Evolutionary conservation across 352 stramenopile genomes (phyloP), one percentile per base, ranked within the genome.

Genomic region (Lagenidium sp.): DNA sequence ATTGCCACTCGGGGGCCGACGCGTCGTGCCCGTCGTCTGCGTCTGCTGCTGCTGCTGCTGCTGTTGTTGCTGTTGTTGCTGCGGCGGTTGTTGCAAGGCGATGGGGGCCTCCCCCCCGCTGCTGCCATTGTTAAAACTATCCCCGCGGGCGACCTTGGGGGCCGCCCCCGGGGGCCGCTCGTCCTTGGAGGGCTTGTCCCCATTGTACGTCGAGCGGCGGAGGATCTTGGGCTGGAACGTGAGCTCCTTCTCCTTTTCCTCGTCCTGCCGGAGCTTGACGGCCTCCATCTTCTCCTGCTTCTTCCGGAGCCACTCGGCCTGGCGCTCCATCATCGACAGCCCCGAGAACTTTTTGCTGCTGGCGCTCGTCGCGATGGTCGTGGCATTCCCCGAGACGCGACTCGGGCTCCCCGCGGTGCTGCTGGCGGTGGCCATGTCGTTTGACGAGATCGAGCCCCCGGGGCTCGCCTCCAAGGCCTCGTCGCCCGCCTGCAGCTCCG

Each of bases 181-280:
- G 15, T 20, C 53, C n/a, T 23, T 25, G 1, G 55, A 53, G n/a
- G 65, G 60, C 29, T 50, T 60, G 12, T 85, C 71, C 0, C 59
- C 59, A 24, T 46, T 50, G 31, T 68, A 80, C 6, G 77, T 90
- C 23, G 65, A 57, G 23, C 78, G 69, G 4, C 79, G 75, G 20
- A 91, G 66, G 23, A 92, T 59, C 40, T 92, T 89, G 12, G 79
- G 79, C 40, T 84, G 75, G 50, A 92, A 92, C 18, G 79, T 92
- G 15, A 92, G 63, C 41, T 92, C 79, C 44, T 78, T 76, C 19
- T 85, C 69, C 15, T 65, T 84, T 42, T 89, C 79, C 28, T 83
- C 68, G 6, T 68, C 62, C 24, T 88, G 77, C 0, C 79, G 67
- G 23, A 65, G 60, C 18, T 71, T 65, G 45, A 89, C 76, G 8